Conservation (phyloP, 2,329 filamentous ascomycete genomes). For the Thielaviopsis musarum region DNA sequence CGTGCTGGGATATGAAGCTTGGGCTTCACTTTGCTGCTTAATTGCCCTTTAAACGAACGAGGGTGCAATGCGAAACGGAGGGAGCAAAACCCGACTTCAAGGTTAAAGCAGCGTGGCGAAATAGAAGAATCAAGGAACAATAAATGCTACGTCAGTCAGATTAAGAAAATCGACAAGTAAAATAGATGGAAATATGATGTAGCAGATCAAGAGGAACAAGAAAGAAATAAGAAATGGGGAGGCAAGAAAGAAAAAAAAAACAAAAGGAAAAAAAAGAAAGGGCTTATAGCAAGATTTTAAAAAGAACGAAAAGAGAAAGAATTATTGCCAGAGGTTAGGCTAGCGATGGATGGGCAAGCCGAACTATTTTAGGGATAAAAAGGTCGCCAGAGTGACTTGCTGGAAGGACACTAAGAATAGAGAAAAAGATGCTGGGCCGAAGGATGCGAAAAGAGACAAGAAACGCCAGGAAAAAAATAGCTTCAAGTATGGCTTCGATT, state of each 20-base stretch:
- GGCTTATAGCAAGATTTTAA: background rate
- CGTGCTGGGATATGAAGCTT: background rate
- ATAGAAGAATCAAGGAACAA: background rate
- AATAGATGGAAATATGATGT: background rate
- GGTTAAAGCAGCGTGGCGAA: background rate
- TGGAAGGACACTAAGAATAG: background rate
- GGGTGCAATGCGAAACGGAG: background rate
- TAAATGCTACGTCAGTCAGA: background rate
- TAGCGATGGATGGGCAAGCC: no score
- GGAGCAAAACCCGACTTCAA: background rate
- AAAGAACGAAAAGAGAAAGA: slow-evolving; percentile 15
- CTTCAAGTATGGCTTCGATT: background rate
- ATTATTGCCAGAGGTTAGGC: slow-evolving; percentile 23
- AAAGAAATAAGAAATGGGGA: no score
- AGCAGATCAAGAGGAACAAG: no score
- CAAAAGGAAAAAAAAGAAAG: background rate
- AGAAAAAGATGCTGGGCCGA: background rate
- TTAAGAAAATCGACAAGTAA: background rate
- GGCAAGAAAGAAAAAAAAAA: no score
- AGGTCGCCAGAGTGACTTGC: background rate
- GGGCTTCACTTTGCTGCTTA: background rate
- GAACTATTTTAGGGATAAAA: background rate
- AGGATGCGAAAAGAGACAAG: background rate
- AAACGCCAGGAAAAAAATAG: background rate
- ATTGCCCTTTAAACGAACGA: background rate